A percentile compares a stretch with the other conserved stretches of the same genome.
These are phyloP conservation scores for Magnolia kwangsiensis DNA, from an alignment of 164 flowering plant species.

Conservation along the genomic window DNA sequence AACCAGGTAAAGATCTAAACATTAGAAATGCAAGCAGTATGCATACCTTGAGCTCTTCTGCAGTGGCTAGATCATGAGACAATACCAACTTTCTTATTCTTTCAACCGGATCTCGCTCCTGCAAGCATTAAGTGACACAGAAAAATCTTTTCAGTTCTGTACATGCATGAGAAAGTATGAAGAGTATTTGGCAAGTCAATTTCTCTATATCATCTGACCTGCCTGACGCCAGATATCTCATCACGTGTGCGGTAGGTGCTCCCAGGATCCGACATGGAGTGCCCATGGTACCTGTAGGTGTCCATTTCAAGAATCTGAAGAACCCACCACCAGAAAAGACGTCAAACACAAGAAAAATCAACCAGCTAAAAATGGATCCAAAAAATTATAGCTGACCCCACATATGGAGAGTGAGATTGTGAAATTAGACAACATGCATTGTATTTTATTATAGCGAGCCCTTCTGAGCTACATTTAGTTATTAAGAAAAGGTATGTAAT, in stretches of 20 bases:
- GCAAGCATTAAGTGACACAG: constrained; percentile 7
- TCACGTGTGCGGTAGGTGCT: constrained; percentile 97
- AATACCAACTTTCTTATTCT: constrained; percentile 76
- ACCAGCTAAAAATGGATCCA: background rate
- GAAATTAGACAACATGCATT: background rate
- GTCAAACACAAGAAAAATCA: background rate
- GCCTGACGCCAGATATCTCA: constrained; percentile 88
- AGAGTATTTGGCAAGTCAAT: background rate
- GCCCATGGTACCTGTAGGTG: constrained; percentile 98
- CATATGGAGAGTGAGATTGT: background rate
- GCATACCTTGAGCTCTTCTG: constrained; percentile 84
- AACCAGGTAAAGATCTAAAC: background rate
- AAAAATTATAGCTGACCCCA: background rate
- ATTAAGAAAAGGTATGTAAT: background rate
- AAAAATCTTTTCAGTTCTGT: background rate
- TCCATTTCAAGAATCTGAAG: constrained; percentile 98
- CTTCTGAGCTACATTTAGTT: background rate
- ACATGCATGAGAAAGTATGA: background rate
- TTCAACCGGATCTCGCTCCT: constrained; percentile 99
- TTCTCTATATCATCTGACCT: constrained; percentile 39
- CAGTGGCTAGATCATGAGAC: constrained; percentile 79
- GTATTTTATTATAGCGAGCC: background rate
- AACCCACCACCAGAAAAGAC: background rate
- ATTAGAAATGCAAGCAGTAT: background rate
- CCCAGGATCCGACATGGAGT: constrained; percentile 99